phyloP scores from a whole-genome alignment of 2,329 filamentous ascomycete species.

The Botrytis deweyae region DNA sequence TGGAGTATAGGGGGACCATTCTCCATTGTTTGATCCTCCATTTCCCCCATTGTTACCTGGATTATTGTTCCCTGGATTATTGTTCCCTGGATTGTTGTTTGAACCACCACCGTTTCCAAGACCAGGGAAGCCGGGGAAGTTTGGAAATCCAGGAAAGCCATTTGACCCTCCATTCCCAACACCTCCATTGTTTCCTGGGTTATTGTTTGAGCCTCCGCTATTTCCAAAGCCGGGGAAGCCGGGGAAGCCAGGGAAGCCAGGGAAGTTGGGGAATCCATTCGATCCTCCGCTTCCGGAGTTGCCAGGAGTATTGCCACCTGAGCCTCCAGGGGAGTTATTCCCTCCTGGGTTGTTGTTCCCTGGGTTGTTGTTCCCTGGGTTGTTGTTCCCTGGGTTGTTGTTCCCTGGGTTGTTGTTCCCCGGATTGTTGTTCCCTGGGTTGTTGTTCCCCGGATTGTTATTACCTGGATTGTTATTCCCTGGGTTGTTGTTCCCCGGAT shows the following conservation, averaged over 20 bases:
- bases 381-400: not conserved
- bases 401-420: not conserved
- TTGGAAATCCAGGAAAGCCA: not conserved
- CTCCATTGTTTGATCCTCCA: not conserved
- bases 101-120: not conserved
- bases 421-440: too few species aligned
- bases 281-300: not conserved
- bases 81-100: not conserved
- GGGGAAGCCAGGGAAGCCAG: not conserved
- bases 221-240: not conserved
- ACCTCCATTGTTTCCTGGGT: not conserved
- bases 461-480: not conserved
- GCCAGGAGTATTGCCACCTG: not conserved
- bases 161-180: not conserved
- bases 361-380: too few species aligned
- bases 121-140: not conserved
- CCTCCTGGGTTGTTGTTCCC: too few species aligned
- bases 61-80: not conserved
- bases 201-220: not conserved
- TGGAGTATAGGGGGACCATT: slow-evolving; percentile 7
- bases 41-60: not conserved
- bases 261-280: not conserved
- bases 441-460: not conserved
- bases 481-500: too few species aligned
- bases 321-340: not conserved